Conservation (phyloP, 2,329 filamentous ascomycete genomes). For the Hymenoscyphus fraxineus region DNA sequence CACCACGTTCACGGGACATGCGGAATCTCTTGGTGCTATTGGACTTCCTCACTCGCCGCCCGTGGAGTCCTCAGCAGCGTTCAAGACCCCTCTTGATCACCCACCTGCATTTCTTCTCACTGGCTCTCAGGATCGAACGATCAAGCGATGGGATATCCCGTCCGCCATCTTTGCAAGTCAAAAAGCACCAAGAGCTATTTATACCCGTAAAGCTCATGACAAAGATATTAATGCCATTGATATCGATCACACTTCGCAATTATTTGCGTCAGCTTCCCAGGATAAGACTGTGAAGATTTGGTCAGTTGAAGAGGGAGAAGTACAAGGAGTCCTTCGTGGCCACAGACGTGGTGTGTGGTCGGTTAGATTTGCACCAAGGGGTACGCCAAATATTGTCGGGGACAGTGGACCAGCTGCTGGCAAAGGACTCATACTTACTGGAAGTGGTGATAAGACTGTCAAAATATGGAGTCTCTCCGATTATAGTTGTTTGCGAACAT, state of each 20-base stretch:
- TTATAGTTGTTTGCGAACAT: conserved; percentile 88
- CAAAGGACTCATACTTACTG: conserved; percentile 81
- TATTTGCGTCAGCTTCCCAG: conserved; percentile 95
- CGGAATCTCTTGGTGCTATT: conserved; percentile 89
- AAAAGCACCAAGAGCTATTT: conserved; percentile 63
- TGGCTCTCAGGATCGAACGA: conserved; percentile 89
- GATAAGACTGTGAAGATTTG: conserved; percentile 97
- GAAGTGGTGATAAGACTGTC: conserved; percentile 92
- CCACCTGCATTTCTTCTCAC: conserved; percentile 84
- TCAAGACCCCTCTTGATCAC: conserved; percentile 68
- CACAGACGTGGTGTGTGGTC: conserved; percentile 96
- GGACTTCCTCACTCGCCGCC: conserved; percentile 71
- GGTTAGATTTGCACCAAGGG: conserved; percentile 79
- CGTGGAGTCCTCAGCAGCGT: conserved; percentile 63
- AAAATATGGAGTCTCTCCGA: conserved; percentile 92
- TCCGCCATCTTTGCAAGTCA: conserved; percentile 46
- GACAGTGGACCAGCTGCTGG: conserved; percentile 69
- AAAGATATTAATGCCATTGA: conserved; percentile 98
- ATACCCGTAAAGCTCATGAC: conserved; percentile 93
- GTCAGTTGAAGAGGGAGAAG: conserved; percentile 84
- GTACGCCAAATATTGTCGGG: conserved; percentile 69
- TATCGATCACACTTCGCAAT: conserved; percentile 65
- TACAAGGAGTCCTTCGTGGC: conserved; percentile 84
- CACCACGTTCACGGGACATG: conserved; percentile 82
- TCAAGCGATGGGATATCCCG: conserved; percentile 89